Evolutionary conservation across 345 rosid genomes (phyloP).

Genomic region (Orychophragmus violaceus): DNA sequence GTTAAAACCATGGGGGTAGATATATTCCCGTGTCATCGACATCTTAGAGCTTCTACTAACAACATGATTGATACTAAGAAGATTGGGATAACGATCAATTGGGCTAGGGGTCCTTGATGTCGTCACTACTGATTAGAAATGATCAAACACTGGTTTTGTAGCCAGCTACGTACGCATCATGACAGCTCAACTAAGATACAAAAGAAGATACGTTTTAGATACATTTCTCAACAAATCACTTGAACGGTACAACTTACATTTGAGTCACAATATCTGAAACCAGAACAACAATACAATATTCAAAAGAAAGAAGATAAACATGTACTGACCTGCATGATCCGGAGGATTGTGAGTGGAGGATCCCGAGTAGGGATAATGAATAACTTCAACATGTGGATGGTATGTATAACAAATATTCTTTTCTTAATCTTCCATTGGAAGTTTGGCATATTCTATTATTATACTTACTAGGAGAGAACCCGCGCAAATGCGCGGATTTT

Average conservation of each 20-base stretch:
- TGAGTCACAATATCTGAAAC: neutral
- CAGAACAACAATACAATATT: neutral
- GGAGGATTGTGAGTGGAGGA: no score
- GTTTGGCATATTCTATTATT: no score
- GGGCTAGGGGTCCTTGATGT: constrained; percentile 98
- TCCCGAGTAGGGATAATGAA: no score
- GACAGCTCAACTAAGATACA: constrained; percentile 78
- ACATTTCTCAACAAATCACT: neutral
- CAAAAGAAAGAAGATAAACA: neutral
- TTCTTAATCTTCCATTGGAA: no score
- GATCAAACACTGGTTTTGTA: constrained; percentile 95
- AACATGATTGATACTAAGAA: constrained; percentile 90
- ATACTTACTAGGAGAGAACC: no score
- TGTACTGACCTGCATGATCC: constrained; percentile 73
- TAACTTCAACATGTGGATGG: no score
- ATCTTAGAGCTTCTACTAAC: constrained; percentile 92
- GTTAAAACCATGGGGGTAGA: constrained; percentile 99
- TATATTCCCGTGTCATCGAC: constrained; percentile 97
- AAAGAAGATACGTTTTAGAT: constrained; percentile 18
- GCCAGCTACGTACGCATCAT: constrained; percentile 98
- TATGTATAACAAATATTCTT: no score
- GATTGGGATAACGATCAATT: constrained; percentile 95
- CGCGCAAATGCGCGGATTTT: no score
- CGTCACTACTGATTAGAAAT: constrained; percentile 94
- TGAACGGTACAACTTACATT: neutral